Evolutionary conservation across 2,329 filamentous ascomycete species (phyloP), one percentile per base, ranked within the genome.

Genomic region (Neophaeococcomyces aloes): DNA sequence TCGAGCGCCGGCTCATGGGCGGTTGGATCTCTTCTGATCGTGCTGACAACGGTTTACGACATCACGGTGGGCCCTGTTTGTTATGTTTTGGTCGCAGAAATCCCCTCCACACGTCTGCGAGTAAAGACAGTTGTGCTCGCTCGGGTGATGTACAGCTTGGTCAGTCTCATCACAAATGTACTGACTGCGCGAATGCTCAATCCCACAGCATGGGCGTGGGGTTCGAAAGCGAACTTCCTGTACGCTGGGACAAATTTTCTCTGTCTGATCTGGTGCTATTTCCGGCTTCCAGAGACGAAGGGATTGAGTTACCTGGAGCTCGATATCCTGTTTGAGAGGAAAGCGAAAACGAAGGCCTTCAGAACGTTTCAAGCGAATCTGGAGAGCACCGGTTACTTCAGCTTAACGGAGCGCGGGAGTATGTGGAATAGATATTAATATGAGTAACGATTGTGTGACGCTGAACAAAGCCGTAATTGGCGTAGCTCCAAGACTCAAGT

Each of bases 91-190:
- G 62, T 75, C 21, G 65, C 71, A 0, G 72, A 75, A 53, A 60
- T 74, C 4, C 70, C 70, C 0, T 72, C 71, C 1, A 71, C 69
- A 1, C 62, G 71, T 7, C 65, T 76, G 25, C 69, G 70, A 47
- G 62, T 67, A 14, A 74, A 75, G 59, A 72, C 70, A 0, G 69
- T 74, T 18, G 71, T 72, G 1, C 59, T 76, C 33, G 70, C 70
- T 1, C 62, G 71, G 7, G 62, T 60, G 31, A 53, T 63, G 14
- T 75, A 73, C 58, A 74, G 75, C 48, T 57, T 72, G 2, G 13
- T 14, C 69, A 93, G 55, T 68, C 87, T 58, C 15, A 52, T 53
- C 1, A 60, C 59, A 7, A 59, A 60, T 7, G 13, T 35, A 4
- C 44, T 55, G 23, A 52, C 50, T 1, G 51, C 55, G 5, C 48